Base-by-base conservation (phyloP, 148 eudicot species). In the Nepenthes mirabilis region DNA sequence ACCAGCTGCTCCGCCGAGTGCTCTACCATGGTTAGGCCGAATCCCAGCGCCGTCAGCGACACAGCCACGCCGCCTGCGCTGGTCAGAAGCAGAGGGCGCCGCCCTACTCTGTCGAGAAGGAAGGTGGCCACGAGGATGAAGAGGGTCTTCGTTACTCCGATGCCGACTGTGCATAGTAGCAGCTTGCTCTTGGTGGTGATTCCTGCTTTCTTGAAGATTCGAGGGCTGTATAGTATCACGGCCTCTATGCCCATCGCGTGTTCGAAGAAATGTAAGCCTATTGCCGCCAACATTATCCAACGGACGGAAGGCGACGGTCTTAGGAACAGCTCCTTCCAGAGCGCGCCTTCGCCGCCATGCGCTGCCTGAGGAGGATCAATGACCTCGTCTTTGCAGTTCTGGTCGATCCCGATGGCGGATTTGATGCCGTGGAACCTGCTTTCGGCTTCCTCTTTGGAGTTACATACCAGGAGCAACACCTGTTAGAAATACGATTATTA, bases 221-320 rank as follows among this genome's bases (percentile, higher is more conserved):
- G 70, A 1, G 95, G 95, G 10, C 91, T 70, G 63, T 80, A 90
- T 1, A 90, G 56, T 13, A 90, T 66, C 2, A 90, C 95, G 0
- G 95, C 97, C 40, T 90, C 95, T 33, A 80, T 64, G 0, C 97
- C 95, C 0, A 84, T 70, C 11, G 97, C 95, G 37, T 84, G 89
- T 62, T 90, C 82, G 59, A 90, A 90, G 73, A 90, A 90, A 70
- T 90, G 91, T 6, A 90, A 64, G 8, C 95, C 89, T 2, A 87
- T 53, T 2, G 82, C 81, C 1, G 86, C 94, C 11, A 86, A 14
- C 9, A 86, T 54, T 51, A 80, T 76, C 69, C 86, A 68, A 0
- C 90, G 80, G 6, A 85, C 82, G 0, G 79, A 58, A 1, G 80
- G 79, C 0, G 83, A 59, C 7, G 95, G 95, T 1, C 61, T 68